These are phyloP conservation scores for Ascocoryne sarcoides DNA, from an alignment of 2,329 filamentous ascomycete species.

Conservation along the genomic window DNA sequence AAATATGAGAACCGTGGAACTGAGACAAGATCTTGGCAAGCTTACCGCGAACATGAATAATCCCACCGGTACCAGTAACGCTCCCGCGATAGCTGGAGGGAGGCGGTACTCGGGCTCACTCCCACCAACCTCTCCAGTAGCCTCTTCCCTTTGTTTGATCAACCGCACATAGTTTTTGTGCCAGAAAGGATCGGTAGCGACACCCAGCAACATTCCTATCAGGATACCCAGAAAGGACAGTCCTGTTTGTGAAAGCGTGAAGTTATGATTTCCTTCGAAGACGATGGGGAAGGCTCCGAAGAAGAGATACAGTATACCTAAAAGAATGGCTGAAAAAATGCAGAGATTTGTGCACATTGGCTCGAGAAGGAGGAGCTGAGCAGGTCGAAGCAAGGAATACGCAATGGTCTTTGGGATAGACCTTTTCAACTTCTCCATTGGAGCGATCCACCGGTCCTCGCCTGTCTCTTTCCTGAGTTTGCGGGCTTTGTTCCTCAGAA, in stretches of 20 bases:
- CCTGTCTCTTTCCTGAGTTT: conserved; percentile 64
- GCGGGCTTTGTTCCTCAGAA: conserved; percentile 65
- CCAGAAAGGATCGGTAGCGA: conserved; percentile 59
- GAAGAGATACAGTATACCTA: conserved; percentile 84
- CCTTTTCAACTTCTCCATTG: conserved; percentile 63
- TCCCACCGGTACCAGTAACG: conserved; percentile 67
- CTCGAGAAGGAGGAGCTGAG: conserved; percentile 71
- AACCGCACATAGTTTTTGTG: conserved; percentile 49
- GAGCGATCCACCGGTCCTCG: conserved; percentile 67
- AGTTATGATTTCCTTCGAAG: conserved; percentile 64
- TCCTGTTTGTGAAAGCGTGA: conserved; percentile 73
- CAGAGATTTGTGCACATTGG: conserved; percentile 81
- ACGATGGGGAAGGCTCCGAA: conserved; percentile 82
- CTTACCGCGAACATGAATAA: conserved; percentile 69
- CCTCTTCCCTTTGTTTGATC: conserved; percentile 38
- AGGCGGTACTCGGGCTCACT: conserved; percentile 84
- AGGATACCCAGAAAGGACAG: conserved; percentile 67
- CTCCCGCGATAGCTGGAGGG: conserved; percentile 66
- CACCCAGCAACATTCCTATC: conserved; percentile 57
- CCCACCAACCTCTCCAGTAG: conserved; percentile 34
- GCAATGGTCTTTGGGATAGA: conserved; percentile 56
- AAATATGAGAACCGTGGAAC: too few species aligned
- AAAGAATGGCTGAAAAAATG: conserved; percentile 72
- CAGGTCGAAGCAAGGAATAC: conserved; percentile 49
- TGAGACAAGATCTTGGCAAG: neutral